Conservation (phyloP, 2,329 filamentous ascomycete species). For the Aspergillus fischeri region DNA sequence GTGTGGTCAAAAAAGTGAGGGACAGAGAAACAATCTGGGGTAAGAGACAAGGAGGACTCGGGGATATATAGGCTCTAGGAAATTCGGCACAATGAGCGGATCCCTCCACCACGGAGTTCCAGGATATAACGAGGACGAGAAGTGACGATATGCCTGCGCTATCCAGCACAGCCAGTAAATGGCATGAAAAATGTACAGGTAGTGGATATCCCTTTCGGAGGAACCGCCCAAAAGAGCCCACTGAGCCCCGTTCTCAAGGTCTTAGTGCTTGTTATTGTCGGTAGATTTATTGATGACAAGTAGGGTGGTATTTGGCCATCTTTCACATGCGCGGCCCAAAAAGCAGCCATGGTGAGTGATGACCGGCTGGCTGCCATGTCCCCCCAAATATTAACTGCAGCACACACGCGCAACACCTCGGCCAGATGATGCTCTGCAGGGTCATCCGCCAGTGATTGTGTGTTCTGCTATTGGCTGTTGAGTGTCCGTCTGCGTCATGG, state of each 20-base stretch:
- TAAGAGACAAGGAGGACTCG: conserved; percentile 7
- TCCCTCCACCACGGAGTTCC: neutral
- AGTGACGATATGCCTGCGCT: neutral
- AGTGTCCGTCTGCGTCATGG: conserved; percentile 13
- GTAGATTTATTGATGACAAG: neutral
- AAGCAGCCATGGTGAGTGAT: neutral
- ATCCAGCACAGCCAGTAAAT: neutral
- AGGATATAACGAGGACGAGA: neutral
- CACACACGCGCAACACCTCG: neutral
- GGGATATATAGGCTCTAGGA: conserved; percentile 14
- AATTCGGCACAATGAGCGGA: neutral
- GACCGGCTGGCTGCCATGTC: neutral
- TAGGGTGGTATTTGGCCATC: neutral
- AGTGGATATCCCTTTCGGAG: neutral
- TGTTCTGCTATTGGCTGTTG: conserved; percentile 15
- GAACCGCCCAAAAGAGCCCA: neutral
- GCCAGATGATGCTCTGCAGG: neutral
- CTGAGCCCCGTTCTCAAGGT: neutral
- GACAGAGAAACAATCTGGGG: neutral
- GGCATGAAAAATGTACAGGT: neutral
- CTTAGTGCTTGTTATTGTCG: neutral
- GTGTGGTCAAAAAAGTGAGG: neutral
- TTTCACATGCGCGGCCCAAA: neutral
- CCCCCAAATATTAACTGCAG: neutral
- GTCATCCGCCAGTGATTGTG: neutral